Percentiles rank a stretch among this genome's conserved stretches.
phyloP scores from a whole-genome alignment of 495 filamentous ascomycete genomes.

The Parmelia sp. region DNA sequence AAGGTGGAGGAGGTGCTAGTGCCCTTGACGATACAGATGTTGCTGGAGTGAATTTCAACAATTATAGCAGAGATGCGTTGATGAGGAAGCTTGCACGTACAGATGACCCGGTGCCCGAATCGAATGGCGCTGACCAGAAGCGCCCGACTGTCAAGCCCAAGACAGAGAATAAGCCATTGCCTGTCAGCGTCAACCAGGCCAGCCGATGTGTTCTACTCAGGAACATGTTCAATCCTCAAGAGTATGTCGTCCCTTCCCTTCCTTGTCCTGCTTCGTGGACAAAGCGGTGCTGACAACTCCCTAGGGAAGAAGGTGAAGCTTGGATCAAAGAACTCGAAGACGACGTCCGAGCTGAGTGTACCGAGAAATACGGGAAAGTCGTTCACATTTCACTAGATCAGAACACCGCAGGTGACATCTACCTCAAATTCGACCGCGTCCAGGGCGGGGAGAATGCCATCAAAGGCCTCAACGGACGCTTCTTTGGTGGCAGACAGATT shows the following conservation, averaged over 20 bases:
- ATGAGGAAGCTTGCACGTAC: conserved; percentile 97
- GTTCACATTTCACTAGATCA: conserved; percentile 95
- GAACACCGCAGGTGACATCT: conserved; percentile 92
- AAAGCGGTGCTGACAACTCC: conserved; percentile 37
- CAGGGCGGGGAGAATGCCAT: conserved; percentile 94
- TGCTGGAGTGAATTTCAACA: conserved; percentile 97
- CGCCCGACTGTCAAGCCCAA: conserved; percentile 71
- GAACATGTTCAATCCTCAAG: conserved; percentile 87
- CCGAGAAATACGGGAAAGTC: conserved; percentile 93
- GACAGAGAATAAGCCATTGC: conserved; percentile 70
- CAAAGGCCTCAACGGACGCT: conserved; percentile 93
- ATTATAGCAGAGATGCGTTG: conserved; percentile 92
- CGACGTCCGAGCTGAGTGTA: conserved; percentile 89
- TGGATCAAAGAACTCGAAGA: conserved; percentile 95
- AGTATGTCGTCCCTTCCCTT: conserved; percentile 55
- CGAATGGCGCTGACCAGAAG: conserved; percentile 56
- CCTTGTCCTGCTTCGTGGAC: not conserved
- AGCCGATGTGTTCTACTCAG: conserved; percentile 90
- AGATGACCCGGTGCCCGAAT: conserved; percentile 67
- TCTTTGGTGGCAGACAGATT: conserved; percentile 86
- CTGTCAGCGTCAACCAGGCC: conserved; percentile 83
- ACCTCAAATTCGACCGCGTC: conserved; percentile 94
- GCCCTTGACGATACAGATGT: conserved; percentile 98
- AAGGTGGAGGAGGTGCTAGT: conserved; percentile 82
- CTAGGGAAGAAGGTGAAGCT: conserved; percentile 74